Evolutionary conservation across 2,329 filamentous ascomycete genomes (phyloP).

Genomic region (Lithohypha guttulata): DNA sequence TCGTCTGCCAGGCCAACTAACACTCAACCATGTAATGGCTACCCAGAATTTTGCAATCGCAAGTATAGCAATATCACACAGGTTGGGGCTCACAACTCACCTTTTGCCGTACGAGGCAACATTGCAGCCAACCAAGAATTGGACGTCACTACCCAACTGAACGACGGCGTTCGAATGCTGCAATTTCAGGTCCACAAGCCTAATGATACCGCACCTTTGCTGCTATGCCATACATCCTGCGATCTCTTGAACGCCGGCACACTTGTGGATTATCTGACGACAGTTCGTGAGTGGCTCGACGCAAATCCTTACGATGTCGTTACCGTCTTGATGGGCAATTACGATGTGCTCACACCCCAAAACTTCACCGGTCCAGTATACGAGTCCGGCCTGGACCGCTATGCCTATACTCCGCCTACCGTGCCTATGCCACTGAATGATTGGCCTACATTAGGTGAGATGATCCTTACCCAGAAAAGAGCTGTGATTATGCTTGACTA

Average conservation of each 20-base stretch:
- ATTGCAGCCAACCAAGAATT: conserved; percentile 66
- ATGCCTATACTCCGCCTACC: conserved; percentile 61
- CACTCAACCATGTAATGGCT: conserved; percentile 69
- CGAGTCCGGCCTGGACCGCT: conserved; percentile 58
- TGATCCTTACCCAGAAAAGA: conserved; percentile 61
- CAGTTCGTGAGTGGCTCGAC: conserved; percentile 62
- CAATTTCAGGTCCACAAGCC: conserved; percentile 49
- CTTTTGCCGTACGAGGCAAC: conserved; percentile 60
- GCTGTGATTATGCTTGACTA: conserved; percentile 80
- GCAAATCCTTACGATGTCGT: conserved; percentile 76
- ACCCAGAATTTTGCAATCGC: conserved; percentile 63
- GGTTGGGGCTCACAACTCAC: conserved; percentile 70
- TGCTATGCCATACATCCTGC: conserved; percentile 80
- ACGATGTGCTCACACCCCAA: conserved; percentile 56
- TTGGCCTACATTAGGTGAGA: conserved; percentile 72
- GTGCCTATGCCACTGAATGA: conserved; percentile 60
- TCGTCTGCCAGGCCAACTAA: conserved; percentile 46
- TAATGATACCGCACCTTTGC: conserved; percentile 43
- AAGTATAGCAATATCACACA: conserved; percentile 74
- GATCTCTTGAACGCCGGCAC: conserved; percentile 71
- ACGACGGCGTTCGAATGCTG: conserved; percentile 58
- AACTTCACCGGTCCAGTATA: conserved; percentile 60
- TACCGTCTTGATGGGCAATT: conserved; percentile 76
- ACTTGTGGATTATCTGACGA: conserved; percentile 60
- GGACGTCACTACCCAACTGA: conserved; percentile 57